phyloP scores from a whole-genome alignment of 1,139 yeast genomes.

The Casaregolazyma lundiana region DNA sequence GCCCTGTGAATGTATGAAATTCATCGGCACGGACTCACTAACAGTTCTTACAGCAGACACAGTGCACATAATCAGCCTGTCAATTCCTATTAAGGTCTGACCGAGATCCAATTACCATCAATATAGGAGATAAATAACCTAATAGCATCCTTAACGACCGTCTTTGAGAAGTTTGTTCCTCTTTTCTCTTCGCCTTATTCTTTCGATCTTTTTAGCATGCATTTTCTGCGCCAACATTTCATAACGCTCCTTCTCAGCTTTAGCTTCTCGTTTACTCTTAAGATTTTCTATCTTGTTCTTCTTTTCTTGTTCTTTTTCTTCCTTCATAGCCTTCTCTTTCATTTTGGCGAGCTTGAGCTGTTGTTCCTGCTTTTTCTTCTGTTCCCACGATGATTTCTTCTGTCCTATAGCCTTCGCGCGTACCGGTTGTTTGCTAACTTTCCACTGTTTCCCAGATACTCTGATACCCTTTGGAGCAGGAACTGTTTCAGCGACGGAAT shows the following conservation, averaged over 20 bases:
- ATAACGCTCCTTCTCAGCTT: slow-evolving; percentile 41
- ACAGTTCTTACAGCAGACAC: slow-evolving; percentile 1
- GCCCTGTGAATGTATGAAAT: slow-evolving; percentile 2
- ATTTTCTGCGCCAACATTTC: slow-evolving; percentile 37
- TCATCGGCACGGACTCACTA: slow-evolving; percentile 5
- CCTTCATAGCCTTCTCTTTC: slow-evolving; percentile 35
- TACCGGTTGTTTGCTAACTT: slow-evolving; percentile 33
- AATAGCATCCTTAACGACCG: slow-evolving; percentile 26
- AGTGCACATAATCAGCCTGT: slow-evolving; percentile 2
- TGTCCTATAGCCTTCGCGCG: slow-evolving; percentile 28
- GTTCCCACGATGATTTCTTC: slow-evolving; percentile 33
- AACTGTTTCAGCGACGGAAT: background rate
- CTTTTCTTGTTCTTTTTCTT: slow-evolving; percentile 34
- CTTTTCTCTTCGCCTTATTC: slow-evolving; percentile 38
- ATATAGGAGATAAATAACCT: background rate
- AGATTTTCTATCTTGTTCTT: slow-evolving; percentile 29
- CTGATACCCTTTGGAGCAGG: slow-evolving; percentile 4
- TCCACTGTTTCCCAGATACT: slow-evolving; percentile 35
- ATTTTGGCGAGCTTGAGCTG: slow-evolving; percentile 31
- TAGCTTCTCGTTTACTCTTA: slow-evolving; percentile 35
- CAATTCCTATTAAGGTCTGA: background rate
- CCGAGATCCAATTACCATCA: background rate
- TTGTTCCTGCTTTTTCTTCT: slow-evolving; percentile 29
- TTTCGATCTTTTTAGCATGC: slow-evolving; percentile 41
- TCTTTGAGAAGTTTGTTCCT: slow-evolving; percentile 41